phyloP scores from a whole-genome alignment of 495 filamentous ascomycete genomes.

The Hypoxylon intermedium region DNA sequence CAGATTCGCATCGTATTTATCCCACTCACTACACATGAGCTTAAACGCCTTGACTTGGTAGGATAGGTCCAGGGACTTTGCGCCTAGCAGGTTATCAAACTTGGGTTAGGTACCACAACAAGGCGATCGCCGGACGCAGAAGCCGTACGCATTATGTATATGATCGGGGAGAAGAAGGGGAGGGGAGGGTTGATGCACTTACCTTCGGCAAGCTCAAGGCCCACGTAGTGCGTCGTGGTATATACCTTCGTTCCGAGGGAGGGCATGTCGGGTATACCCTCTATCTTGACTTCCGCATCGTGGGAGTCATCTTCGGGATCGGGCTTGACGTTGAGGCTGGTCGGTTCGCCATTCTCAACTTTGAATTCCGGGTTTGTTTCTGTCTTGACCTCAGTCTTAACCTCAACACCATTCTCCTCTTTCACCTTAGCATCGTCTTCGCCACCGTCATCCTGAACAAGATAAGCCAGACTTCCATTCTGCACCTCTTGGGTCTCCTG shows the following conservation, averaged over 20 bases:
- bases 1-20: constrained; percentile 62
- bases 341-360: constrained; percentile 17
- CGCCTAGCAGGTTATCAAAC: constrained; percentile 47
- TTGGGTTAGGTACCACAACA: constrained; percentile 45
- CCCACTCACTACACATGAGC: constrained; percentile 68
- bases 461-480: constrained; percentile 72
- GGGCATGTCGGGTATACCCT: constrained; percentile 12
- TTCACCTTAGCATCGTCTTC: constrained; percentile 47
- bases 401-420: constrained; percentile 58
- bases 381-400: constrained; percentile 62
- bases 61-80: constrained; percentile 71
- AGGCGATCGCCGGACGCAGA: constrained; percentile 54
- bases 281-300: constrained; percentile 36
- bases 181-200: no score
- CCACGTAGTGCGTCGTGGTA: constrained; percentile 89
- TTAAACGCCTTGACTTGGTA: constrained; percentile 78
- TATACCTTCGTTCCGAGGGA: constrained; percentile 63
- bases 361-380: constrained; percentile 53
- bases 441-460: constrained; percentile 61
- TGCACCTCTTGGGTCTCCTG: constrained; percentile 73
- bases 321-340: constrained; percentile 41
- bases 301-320: constrained; percentile 48
- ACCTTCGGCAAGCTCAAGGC: constrained; percentile 75
- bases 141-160: constrained; percentile 60
- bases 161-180: constrained; percentile 45